Evolutionary conservation across 371 early-diverging fungal genomes (phyloP).

Genomic region (Lichtheimia ornata): DNA sequence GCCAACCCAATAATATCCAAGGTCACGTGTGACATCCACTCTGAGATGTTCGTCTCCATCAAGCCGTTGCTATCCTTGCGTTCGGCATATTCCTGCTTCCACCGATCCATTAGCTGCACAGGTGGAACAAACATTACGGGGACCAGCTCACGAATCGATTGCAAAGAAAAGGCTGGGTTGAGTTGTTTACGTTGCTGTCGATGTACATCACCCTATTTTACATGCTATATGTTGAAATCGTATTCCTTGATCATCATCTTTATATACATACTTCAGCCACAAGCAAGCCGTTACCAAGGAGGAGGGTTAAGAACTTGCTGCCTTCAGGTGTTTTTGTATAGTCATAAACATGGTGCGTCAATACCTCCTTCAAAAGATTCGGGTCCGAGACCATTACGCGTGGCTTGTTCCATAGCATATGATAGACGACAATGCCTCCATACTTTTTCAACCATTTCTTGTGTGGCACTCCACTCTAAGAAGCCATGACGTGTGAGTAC

Average conservation of each 20-base stretch:
- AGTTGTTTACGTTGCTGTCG: slow-evolving; percentile 67
- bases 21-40: slow-evolving; percentile 41
- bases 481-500: neutral
- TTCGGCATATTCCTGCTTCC: slow-evolving; percentile 12
- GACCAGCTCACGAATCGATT: slow-evolving; percentile 44
- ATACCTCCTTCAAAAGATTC: slow-evolving; percentile 50
- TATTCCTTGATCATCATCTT: slow-evolving; percentile 49
- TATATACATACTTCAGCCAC: slow-evolving; percentile 29
- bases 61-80: slow-evolving; percentile 24
- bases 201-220: slow-evolving; percentile 41
- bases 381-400: slow-evolving; percentile 57
- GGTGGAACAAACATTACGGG: slow-evolving; percentile 47
- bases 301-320: slow-evolving; percentile 26
- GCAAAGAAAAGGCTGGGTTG: slow-evolving; percentile 65
- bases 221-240: slow-evolving; percentile 23
- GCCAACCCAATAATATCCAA: slow-evolving; percentile 54
- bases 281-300: slow-evolving; percentile 39
- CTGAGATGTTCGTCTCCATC: slow-evolving; percentile 28
- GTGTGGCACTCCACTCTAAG: slow-evolving; percentile 46
- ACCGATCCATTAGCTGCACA: slow-evolving; percentile 4
- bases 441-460: slow-evolving; percentile 55
- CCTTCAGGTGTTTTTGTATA: slow-evolving; percentile 47
- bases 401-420: slow-evolving; percentile 46
- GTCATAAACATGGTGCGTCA: slow-evolving; percentile 52
- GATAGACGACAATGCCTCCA: slow-evolving; percentile 52